These are phyloP conservation scores for Rhizopus delemar DNA, from an alignment of 371 early-diverging fungal genomes.

Conservation along the genomic window DNA sequence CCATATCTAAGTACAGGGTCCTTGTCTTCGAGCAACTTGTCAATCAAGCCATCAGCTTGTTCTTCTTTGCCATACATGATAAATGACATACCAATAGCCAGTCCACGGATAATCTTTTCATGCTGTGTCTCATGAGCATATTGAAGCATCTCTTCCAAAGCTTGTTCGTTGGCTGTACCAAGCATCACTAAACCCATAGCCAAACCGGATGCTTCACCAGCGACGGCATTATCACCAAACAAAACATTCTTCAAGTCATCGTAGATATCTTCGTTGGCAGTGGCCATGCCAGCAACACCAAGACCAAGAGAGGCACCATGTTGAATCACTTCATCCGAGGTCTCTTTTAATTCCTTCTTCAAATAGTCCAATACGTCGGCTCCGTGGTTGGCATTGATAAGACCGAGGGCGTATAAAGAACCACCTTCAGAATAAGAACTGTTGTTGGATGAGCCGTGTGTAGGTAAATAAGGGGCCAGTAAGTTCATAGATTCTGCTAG, in stretches of 20 bases:
- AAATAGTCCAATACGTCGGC: constrained; percentile 83
- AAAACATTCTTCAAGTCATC: constrained; percentile 86
- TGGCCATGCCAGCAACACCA: constrained; percentile 96
- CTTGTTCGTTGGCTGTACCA: constrained; percentile 83
- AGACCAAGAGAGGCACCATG: constrained; percentile 98
- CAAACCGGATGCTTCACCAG: constrained; percentile 97
- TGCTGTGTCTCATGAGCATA: constrained; percentile 97
- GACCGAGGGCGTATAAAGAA: constrained; percentile 95
- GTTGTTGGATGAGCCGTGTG: constrained; percentile 76
- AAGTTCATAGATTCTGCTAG: constrained; percentile 81
- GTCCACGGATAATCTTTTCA: constrained; percentile 96
- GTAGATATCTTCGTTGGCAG: constrained; percentile 82
- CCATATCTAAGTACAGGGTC: constrained; percentile 94
- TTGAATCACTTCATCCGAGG: constrained; percentile 90
- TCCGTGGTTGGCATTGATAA: constrained; percentile 95
- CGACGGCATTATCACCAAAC: constrained; percentile 93
- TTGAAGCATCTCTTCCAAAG: constrained; percentile 91
- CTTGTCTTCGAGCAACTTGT: constrained; percentile 84
- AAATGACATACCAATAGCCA: constrained; percentile 91
- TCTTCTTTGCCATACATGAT: constrained; percentile 96
- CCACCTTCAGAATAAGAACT: constrained; percentile 97
- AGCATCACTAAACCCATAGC: constrained; percentile 98
- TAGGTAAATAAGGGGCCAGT: constrained; percentile 92
- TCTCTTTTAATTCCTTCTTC: constrained; percentile 75
- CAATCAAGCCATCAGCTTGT: constrained; percentile 86